These are phyloP conservation scores for Carnegiea gigantea DNA, from an alignment of 179 eudicot genomes.

Conservation along the genomic window DNA sequence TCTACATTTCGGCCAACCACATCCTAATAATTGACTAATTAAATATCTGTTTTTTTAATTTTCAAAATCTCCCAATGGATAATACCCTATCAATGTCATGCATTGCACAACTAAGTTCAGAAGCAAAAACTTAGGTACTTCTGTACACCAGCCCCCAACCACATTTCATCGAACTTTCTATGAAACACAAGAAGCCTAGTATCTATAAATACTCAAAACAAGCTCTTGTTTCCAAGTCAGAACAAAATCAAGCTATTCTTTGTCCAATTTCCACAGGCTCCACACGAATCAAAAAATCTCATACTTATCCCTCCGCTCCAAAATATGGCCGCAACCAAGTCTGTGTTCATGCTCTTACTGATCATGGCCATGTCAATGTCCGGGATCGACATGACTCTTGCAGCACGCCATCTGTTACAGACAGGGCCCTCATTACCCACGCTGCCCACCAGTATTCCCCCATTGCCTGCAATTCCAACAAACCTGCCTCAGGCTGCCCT, in stretches of 20 bases:
- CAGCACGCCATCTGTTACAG: slow-evolving; percentile 6
- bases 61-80: too few relatives aligned
- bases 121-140: too few relatives aligned
- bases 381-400: background rate
- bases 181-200: background rate
- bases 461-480: slow-evolving; percentile 16
- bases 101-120: background rate
- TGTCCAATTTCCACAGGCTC: background rate
- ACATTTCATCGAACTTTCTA: slow-evolving; percentile 8
- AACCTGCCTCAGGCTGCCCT: slow-evolving; percentile 9
- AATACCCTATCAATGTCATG: too few relatives aligned
- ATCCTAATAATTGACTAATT: too few relatives aligned
- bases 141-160: slow-evolving; percentile 9
- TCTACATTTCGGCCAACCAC: too few relatives aligned
- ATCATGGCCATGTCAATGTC: background rate
- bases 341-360: background rate
- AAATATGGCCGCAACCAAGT: slow-evolving; percentile 3
- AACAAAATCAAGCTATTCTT: background rate
- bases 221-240: background rate
- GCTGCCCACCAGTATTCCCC: background rate
- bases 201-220: background rate
- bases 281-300: background rate
- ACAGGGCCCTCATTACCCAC: slow-evolving; percentile 7
- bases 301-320: too few relatives aligned
- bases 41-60: too few relatives aligned